A percentile compares a stretch with the other conserved stretches of the same genome.
These are phyloP conservation scores for Cytauxzoon felis DNA, from an alignment of 169 alveolate genomes.

Conservation along the genomic window DNA sequence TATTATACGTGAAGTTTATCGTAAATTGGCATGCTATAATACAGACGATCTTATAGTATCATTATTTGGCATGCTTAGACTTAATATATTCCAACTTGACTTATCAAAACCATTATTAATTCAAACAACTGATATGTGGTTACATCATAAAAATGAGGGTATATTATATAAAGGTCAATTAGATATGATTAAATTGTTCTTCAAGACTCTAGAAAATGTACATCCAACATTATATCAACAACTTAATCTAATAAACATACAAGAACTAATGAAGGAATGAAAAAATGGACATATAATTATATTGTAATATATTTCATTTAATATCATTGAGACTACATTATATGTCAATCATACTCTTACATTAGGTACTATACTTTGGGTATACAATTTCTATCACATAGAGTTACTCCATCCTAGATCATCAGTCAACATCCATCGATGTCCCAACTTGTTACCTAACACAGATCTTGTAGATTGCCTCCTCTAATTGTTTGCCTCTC, in stretches of 20 bases:
- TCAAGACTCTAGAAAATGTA: slow-evolving; percentile 11
- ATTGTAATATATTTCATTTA: too few species aligned
- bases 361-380: too few species aligned
- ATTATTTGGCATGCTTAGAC: slow-evolving; percentile 35
- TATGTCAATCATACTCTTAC: too few species aligned
- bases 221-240: not conserved
- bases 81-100: slow-evolving; percentile 39
- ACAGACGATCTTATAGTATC: slow-evolving; percentile 70
- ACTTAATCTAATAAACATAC: slow-evolving; percentile 2
- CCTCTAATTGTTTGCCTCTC: too few species aligned
- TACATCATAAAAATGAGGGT: slow-evolving; percentile 23
- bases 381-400: too few species aligned
- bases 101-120: slow-evolving; percentile 20
- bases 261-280: slow-evolving; percentile 3
- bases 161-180: slow-evolving; percentile 8
- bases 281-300: not conserved
- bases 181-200: slow-evolving; percentile 22
- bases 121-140: slow-evolving; percentile 49
- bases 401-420: too few species aligned
- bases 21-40: slow-evolving; percentile 70
- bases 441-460: too few species aligned
- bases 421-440: too few species aligned
- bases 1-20: slow-evolving; percentile 66
- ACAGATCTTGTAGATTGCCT: too few species aligned
- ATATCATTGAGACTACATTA: too few species aligned